Conservation (phyloP, 179 eudicot species). For the Kewa caespitosa region DNA sequence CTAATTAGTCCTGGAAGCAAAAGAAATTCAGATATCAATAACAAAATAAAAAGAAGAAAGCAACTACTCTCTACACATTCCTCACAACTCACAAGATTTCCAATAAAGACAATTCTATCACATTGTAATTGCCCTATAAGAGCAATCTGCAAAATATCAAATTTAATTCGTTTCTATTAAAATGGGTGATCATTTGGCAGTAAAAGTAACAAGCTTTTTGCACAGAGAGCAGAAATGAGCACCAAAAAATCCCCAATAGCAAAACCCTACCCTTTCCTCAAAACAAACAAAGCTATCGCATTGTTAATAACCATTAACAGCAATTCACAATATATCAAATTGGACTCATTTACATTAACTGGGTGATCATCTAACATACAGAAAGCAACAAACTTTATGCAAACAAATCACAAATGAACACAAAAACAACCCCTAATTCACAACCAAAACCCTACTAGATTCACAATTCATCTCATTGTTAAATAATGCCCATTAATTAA, state of each 20-base stretch:
- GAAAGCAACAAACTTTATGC: not conserved
- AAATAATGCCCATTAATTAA: no score
- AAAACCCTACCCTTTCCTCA: no score
- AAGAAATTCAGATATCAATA: not conserved
- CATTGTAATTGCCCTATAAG: conserved; percentile 2
- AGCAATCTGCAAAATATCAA: not conserved
- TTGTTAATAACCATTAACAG: no score
- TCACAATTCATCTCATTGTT: no score
- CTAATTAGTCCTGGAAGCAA: not conserved
- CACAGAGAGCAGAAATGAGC: not conserved
- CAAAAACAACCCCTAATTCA: not conserved
- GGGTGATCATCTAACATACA: not conserved
- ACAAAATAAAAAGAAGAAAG: not conserved
- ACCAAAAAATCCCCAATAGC: not conserved
- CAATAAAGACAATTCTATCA: not conserved
- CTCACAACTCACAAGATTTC: not conserved
- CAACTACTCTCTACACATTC: not conserved
- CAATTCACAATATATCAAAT: not conserved
- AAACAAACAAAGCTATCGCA: no score
- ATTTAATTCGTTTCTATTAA: not conserved
- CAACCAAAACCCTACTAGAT: no score
- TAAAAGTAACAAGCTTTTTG: not conserved
- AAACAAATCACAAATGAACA: not conserved
- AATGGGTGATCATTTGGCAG: not conserved
- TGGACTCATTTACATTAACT: not conserved